These are phyloP conservation scores for Diaporthe sp. DNA, from an alignment of 2,329 filamentous ascomycete species.

Conservation along the genomic window DNA sequence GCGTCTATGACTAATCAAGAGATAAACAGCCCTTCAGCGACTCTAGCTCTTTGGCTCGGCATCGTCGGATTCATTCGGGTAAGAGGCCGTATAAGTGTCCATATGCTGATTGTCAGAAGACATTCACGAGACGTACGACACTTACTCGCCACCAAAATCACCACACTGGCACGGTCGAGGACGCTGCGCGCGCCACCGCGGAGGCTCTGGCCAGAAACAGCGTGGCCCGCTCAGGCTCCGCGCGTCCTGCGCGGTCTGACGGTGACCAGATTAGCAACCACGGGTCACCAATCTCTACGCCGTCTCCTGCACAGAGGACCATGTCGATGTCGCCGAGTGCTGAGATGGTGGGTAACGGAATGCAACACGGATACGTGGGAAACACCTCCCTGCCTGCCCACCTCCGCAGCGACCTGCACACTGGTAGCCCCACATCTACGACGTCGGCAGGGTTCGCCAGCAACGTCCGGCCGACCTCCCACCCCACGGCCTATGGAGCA, in stretches of 20 bases:
- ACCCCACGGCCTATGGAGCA: slow-evolving; percentile 85
- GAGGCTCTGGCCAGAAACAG: slow-evolving; percentile 77
- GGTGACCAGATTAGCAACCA: slow-evolving; percentile 79
- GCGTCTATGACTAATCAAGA: slow-evolving; percentile 40
- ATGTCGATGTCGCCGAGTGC: slow-evolving; percentile 84
- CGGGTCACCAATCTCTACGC: slow-evolving; percentile 81
- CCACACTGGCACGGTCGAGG: slow-evolving; percentile 94
- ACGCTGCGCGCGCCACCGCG: slow-evolving; percentile 89
- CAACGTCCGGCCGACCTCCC: slow-evolving; percentile 80
- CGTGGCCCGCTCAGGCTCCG: slow-evolving; percentile 49
- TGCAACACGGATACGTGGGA: slow-evolving; percentile 82
- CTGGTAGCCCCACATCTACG: slow-evolving; percentile 78
- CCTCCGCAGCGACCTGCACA: slow-evolving; percentile 80
- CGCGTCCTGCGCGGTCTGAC: slow-evolving; percentile 73
- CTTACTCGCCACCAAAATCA: slow-evolving; percentile 96
- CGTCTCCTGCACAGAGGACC: slow-evolving; percentile 84
- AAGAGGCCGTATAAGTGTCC: slow-evolving; percentile 98
- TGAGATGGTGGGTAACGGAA: slow-evolving; percentile 77
- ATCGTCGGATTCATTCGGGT: slow-evolving; percentile 94
- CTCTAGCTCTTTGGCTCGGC: slow-evolving; percentile 91
- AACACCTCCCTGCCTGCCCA: slow-evolving; percentile 86
- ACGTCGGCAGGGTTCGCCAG: slow-evolving; percentile 71
- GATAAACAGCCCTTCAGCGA: slow-evolving; percentile 87
- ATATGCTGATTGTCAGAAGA: slow-evolving; percentile 98
- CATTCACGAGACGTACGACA: slow-evolving; percentile 95